Evolutionary conservation across 108 stramenopile species (phyloP).

Genomic region (Poteriospumella lacustris): DNA sequence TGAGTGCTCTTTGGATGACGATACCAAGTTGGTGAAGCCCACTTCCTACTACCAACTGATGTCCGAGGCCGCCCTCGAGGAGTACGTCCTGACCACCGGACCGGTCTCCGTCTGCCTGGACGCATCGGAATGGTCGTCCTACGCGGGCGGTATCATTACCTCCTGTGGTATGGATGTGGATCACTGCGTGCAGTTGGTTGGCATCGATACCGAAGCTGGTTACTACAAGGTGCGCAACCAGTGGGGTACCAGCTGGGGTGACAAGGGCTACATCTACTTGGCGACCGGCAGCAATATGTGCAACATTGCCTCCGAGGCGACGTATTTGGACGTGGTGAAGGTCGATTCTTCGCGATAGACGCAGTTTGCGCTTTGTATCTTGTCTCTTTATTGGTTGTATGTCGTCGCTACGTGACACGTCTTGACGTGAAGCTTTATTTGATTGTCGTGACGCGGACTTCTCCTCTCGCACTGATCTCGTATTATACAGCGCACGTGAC

Average conservation of each 20-base stretch:
- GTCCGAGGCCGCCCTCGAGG: conserved; percentile 54
- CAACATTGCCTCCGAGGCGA: conserved; percentile 27
- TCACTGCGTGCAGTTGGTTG: conserved; percentile 8
- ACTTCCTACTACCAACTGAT: conserved; percentile 56
- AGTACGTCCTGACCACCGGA: conserved; percentile 57
- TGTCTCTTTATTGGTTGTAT: too few relatives aligned
- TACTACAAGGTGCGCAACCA: conserved; percentile 28
- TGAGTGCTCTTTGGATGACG: not conserved
- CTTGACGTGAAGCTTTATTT: too few relatives aligned
- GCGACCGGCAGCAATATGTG: conserved; percentile 24
- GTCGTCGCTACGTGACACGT: too few relatives aligned
- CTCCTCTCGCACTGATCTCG: too few relatives aligned
- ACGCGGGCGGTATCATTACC: conserved; percentile 57
- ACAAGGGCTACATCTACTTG: conserved; percentile 35
- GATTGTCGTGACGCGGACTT: too few relatives aligned
- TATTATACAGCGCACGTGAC: too few relatives aligned
- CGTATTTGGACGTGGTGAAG: conserved; percentile 21
- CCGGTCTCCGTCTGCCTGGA: conserved; percentile 68
- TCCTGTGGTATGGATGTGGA: conserved; percentile 7
- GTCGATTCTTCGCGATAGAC: too few relatives aligned
- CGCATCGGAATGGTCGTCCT: conserved; percentile 58
- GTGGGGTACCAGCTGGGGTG: conserved; percentile 46
- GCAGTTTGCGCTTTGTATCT: too few relatives aligned
- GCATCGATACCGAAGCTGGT: not conserved
- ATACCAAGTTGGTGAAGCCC: conserved; percentile 43